Conservation (phyloP, 108 stramenopile species). For the Cyclotella sp. region DNA sequence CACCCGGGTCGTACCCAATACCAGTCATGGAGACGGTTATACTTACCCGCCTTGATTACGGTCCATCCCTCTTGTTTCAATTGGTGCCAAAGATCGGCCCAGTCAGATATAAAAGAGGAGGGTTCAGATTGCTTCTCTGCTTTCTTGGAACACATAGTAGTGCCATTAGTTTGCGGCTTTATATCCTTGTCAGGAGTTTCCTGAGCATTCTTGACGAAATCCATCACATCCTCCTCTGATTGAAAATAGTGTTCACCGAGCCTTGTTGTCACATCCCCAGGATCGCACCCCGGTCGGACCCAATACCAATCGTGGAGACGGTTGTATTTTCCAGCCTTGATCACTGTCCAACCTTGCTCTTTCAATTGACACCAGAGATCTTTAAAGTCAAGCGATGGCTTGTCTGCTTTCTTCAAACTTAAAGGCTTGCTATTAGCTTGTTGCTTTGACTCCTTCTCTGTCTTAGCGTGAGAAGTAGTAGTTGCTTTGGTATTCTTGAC, state of each 20-base stretch:
- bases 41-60: conserved; percentile 28
- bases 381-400: conserved; percentile 29
- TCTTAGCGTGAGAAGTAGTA: too few species aligned
- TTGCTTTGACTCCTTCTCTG: not conserved
- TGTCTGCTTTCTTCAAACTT: not conserved
- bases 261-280: conserved; percentile 15
- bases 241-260: conserved; percentile 40
- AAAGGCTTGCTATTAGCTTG: not conserved
- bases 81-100: conserved; percentile 16
- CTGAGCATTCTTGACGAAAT: conserved; percentile 3
- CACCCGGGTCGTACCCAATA: conserved; percentile 40
- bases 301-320: conserved; percentile 44
- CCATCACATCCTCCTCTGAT: conserved; percentile 29
- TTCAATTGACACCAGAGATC: conserved; percentile 36
- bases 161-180: not conserved
- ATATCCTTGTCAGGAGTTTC: not conserved
- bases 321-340: conserved; percentile 40
- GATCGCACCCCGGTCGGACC: conserved; percentile 37
- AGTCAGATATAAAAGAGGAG: not conserved
- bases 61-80: conserved; percentile 37
- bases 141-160: not conserved
- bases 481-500: not conserved
- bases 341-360: conserved; percentile 32
- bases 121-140: not conserved
- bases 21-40: conserved; percentile 47